Evolutionary conservation across 805 yeast genomes (phyloP).

Genomic region (Cyberlindnera lachancei): DNA sequence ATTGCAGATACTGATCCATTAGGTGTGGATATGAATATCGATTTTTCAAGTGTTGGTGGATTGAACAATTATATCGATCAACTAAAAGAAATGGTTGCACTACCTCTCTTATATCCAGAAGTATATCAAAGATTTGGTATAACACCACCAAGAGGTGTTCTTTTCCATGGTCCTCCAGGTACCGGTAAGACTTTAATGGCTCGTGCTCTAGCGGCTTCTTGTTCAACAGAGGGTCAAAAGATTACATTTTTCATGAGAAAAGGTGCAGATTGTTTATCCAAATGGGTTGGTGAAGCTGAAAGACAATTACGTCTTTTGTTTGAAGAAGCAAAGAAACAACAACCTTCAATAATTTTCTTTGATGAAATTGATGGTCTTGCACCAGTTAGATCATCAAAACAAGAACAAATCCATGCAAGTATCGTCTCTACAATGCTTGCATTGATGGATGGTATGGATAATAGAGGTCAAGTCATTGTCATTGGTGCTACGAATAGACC

Average conservation of each 20-base stretch:
- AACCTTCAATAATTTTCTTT: conserved; percentile 92
- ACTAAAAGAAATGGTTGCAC: conserved; percentile 92
- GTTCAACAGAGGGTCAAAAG: conserved; percentile 75
- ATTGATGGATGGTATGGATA: conserved; percentile 98
- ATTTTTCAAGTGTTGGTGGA: conserved; percentile 84
- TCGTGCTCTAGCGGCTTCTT: conserved; percentile 91
- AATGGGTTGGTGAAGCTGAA: conserved; percentile 99
- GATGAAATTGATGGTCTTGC: conserved; percentile 98
- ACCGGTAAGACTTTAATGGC: conserved; percentile 99
- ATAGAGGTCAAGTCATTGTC: conserved; percentile 95
- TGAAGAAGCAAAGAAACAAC: conserved; percentile 94
- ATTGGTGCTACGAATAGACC: conserved; percentile 98
- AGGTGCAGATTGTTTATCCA: conserved; percentile 94
- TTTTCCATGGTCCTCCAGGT: conserved; percentile 99
- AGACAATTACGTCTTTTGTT: conserved; percentile 83
- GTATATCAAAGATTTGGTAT: conserved; percentile 82
- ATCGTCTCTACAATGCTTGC: conserved; percentile 94
- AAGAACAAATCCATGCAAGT: conserved; percentile 97
- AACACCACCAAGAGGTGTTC: conserved; percentile 94
- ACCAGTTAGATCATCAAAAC: conserved; percentile 94
- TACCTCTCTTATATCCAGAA: conserved; percentile 91
- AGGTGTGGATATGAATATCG: conserved; percentile 83
- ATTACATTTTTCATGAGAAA: conserved; percentile 97
- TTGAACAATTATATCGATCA: conserved; percentile 85
- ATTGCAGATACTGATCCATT: conserved; percentile 89